Evolutionary conservation across 176 grass and related monocot genomes (phyloP), one percentile per base, ranked within the genome.

Genomic region (Paspalum notatum): DNA sequence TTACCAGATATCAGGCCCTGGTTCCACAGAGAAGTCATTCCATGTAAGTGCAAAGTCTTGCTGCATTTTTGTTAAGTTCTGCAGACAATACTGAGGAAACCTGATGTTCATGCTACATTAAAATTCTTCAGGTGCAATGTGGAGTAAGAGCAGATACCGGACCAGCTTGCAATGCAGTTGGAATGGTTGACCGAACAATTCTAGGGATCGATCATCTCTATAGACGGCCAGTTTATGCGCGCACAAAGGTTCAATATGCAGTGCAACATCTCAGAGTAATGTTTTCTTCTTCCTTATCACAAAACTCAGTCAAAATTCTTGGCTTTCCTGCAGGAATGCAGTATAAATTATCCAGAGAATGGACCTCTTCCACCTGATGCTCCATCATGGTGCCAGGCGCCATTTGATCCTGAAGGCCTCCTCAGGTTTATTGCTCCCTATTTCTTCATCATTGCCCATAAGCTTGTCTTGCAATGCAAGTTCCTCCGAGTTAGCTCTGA

Each of bases 331-430:
- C 88, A 93, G 91, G 75, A 88, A 90, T 93, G 91, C 21, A 93
- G 91, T 80, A 90, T 93, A 68, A 14, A 90, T 80, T 93, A 75
- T 61, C 91, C 88, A 9, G 46, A 91, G 62, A 94, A 83, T 66
- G 89, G 92, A 11, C 89, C 89, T 15, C 92, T 88, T 62, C 91
- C 85, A 38, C 88, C 83, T 12, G 82, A 85, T 82, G 85, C 72
- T 10, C 97, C 97, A 17, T 95, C 97, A 27, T 99, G 97, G 97
- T 99, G 97, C 58, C 87, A 93, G 76, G 93, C 97, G 13, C 93
- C 93, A 69, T 99, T 99, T 67, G 97, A 99, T 83, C 97, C 97
- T 57, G 97, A 99, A 84, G 97, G 97, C 32, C 77, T 94, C 68
- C 84, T 99, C 32, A 84, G 93, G 90, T 90, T 62, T 87, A 45